A percentile compares a stretch with the other conserved stretches of the same genome.
Evolutionary conservation across 2,329 filamentous ascomycete species (phyloP).

Genomic region (Zalaria obscura): DNA sequence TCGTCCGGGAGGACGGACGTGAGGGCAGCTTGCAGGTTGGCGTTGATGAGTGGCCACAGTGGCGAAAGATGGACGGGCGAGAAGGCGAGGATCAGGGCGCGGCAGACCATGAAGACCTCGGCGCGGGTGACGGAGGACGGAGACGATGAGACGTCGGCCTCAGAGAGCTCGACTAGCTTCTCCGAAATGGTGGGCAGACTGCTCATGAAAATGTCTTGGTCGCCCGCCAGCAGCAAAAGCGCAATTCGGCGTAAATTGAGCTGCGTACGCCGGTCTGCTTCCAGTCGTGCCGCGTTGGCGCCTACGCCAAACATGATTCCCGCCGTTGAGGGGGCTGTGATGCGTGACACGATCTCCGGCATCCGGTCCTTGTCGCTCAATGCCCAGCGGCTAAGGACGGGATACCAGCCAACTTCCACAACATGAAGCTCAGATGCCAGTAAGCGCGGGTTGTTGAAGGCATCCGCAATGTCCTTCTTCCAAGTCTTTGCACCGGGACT

Average conservation of each 20-base stretch:
- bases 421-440: conserved; percentile 56
- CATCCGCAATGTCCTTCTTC: conserved; percentile 85
- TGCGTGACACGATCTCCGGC: conserved; percentile 61
- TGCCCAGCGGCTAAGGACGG: conserved; percentile 70
- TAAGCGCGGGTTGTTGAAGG: conserved; percentile 80
- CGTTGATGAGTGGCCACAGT: conserved; percentile 81
- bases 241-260: conserved; percentile 75
- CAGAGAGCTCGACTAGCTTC: conserved; percentile 74
- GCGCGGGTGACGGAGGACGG: conserved; percentile 80
- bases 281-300: conserved; percentile 80
- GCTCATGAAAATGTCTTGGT: conserved; percentile 64
- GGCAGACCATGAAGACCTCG: conserved; percentile 78
- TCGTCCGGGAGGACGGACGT: conserved; percentile 58
- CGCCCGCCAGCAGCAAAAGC: conserved; percentile 62
- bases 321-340: conserved; percentile 76
- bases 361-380: conserved; percentile 79
- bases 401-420: conserved; percentile 64
- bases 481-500: conserved; percentile 74
- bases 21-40: conserved; percentile 69
- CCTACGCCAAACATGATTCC: conserved; percentile 98
- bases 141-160: conserved; percentile 73
- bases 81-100: conserved; percentile 66
- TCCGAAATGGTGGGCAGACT: conserved; percentile 63
- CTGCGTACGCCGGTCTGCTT: conserved; percentile 87
- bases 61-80: conserved; percentile 67